phyloP scores from a whole-genome alignment of 495 filamentous ascomycete species.

The Penicillium cinerascens region DNA sequence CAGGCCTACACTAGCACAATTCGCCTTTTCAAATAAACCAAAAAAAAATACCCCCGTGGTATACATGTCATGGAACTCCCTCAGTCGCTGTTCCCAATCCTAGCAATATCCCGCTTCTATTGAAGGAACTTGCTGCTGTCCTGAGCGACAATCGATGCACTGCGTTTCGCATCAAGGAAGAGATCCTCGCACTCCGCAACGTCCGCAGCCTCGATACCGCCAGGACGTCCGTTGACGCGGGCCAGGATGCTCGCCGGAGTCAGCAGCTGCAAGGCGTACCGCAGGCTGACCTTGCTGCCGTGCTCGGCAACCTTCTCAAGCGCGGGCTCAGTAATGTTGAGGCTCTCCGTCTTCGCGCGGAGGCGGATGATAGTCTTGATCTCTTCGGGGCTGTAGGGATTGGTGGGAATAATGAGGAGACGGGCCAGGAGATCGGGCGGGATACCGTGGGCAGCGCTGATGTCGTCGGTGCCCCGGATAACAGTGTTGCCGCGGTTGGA shows the following conservation, averaged over 20 bases:
- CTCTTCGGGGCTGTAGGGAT: slow-evolving; percentile 77
- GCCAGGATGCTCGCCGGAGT: slow-evolving; percentile 77
- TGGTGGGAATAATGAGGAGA: slow-evolving; percentile 91
- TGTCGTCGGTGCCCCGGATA: slow-evolving; percentile 80
- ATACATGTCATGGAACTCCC: slow-evolving; percentile 26
- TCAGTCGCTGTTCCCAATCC: background rate
- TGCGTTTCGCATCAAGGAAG: slow-evolving; percentile 85
- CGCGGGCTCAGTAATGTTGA: slow-evolving; percentile 75
- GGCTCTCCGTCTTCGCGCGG: slow-evolving; percentile 74
- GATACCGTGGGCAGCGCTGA: slow-evolving; percentile 85
- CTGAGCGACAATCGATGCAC: slow-evolving; percentile 65
- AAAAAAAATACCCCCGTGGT: slow-evolving; percentile 24
- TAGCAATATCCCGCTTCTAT: slow-evolving; percentile 20
- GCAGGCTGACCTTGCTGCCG: slow-evolving; percentile 79
- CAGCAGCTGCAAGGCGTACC: slow-evolving; percentile 89
- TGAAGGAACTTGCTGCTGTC: slow-evolving; percentile 62
- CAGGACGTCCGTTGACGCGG: slow-evolving; percentile 62
- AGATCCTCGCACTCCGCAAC: slow-evolving; percentile 85
- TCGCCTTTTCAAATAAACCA: slow-evolving; percentile 30
- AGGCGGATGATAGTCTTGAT: slow-evolving; percentile 85
- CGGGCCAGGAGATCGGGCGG: slow-evolving; percentile 89
- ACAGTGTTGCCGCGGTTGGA: slow-evolving; percentile 91
- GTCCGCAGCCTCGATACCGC: slow-evolving; percentile 74
- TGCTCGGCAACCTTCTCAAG: slow-evolving; percentile 80
- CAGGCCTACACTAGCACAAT: slow-evolving; percentile 21